A percentile compares a stretch with the other conserved stretches of the same genome.
These are phyloP conservation scores for Alternaria panax DNA, from an alignment of 2,329 filamentous ascomycete species.

Conservation along the genomic window DNA sequence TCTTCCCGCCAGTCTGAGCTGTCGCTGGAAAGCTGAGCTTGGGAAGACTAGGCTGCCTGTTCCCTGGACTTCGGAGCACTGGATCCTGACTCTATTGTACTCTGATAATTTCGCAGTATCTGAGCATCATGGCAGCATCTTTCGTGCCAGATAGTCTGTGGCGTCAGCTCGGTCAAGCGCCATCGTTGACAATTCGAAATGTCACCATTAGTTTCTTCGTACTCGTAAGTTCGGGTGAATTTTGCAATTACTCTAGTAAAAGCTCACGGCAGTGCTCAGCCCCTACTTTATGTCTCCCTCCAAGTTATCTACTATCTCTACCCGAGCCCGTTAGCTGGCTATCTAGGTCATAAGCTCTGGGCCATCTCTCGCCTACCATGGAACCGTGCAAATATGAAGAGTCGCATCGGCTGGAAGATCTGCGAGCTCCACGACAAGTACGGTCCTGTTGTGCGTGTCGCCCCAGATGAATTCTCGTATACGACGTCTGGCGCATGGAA, in stretches of 20 bases:
- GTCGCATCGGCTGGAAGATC: constrained; percentile 9
- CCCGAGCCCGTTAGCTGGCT: constrained; percentile 12
- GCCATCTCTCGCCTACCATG: constrained; percentile 16
- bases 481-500: constrained; percentile 11
- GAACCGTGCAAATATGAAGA: constrained; percentile 4
- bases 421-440: constrained; percentile 10
- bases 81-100: neutral
- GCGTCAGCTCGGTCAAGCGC: neutral
- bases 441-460: constrained; percentile 9
- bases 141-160: neutral
- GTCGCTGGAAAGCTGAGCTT: neutral
- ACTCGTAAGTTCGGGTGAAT: neutral
- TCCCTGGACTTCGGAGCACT: neutral
- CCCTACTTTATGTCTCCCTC: neutral
- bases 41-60: neutral
- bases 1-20: neutral
- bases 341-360: constrained; percentile 16
- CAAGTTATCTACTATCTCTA: constrained; percentile 11
- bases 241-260: neutral
- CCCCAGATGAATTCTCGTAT: constrained; percentile 11
- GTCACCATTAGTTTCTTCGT: neutral
- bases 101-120: neutral
- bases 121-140: neutral
- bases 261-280: neutral
- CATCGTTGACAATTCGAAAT: neutral